Evolutionary conservation across 768 basidiomycete species (phyloP).

Genomic region (Glaciozyma martinii): DNA sequence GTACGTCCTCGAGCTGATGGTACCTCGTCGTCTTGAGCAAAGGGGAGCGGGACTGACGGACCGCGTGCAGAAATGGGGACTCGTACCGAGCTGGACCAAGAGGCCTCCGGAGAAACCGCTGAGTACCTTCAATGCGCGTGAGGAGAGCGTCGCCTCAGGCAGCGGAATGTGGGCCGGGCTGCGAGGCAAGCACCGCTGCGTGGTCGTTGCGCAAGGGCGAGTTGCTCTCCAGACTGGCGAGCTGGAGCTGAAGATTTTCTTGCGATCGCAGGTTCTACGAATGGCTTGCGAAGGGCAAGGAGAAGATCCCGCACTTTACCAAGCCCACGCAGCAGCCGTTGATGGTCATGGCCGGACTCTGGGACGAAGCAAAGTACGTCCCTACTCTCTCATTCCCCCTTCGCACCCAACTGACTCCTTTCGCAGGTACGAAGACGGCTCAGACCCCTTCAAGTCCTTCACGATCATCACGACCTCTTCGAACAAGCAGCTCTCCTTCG

Average conservation of each 20-base stretch:
- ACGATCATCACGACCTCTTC: constrained; percentile 80
- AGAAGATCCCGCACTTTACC: constrained; percentile 76
- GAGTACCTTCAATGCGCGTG: constrained; percentile 82
- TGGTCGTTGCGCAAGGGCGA: constrained; percentile 68
- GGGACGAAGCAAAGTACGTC: constrained; percentile 56
- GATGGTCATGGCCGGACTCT: constrained; percentile 81
- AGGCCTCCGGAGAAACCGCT: constrained; percentile 55
- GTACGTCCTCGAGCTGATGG: background rate
- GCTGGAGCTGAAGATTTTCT: constrained; percentile 31
- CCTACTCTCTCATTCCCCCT: too few relatives aligned
- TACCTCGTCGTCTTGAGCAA: background rate
- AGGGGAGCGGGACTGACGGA: background rate
- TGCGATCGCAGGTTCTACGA: constrained; percentile 71
- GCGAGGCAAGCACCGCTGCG: constrained; percentile 72
- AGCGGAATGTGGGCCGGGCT: constrained; percentile 74
- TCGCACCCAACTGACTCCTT: background rate
- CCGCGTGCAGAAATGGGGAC: constrained; percentile 56
- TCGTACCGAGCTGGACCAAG: constrained; percentile 76
- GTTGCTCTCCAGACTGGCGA: constrained; percentile 30
- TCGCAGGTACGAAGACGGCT: constrained; percentile 36
- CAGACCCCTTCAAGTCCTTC: constrained; percentile 62
- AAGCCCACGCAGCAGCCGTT: constrained; percentile 55
- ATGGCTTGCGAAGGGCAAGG: constrained; percentile 69
- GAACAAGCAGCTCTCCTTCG: constrained; percentile 57
- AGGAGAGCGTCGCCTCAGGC: constrained; percentile 65